These are phyloP conservation scores for Candida sp. DNA, from an alignment of 1,139 yeast genomes.

Conservation along the genomic window DNA sequence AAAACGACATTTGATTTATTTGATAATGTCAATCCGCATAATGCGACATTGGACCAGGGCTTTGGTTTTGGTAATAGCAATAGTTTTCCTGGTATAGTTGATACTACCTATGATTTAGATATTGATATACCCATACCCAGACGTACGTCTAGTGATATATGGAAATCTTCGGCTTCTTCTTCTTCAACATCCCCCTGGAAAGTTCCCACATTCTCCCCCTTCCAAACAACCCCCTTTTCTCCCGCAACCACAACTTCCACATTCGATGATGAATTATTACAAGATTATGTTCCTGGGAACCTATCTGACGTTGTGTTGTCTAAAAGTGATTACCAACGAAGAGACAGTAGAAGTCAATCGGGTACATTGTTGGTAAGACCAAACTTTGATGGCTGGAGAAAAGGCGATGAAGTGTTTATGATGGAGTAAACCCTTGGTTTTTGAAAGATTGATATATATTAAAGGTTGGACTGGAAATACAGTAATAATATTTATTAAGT, in stretches of 20 bases:
- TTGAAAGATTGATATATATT: background rate
- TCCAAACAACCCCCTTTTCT: constrained; percentile 1
- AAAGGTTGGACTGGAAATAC: too few relatives aligned
- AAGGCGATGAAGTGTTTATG: constrained; percentile 26
- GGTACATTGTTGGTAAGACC: constrained; percentile 43
- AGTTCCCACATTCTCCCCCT: constrained; percentile 2
- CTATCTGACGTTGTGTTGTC: constrained; percentile 67
- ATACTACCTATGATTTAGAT: background rate
- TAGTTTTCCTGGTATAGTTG: background rate
- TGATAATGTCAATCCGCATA: too few relatives aligned
- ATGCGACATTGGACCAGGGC: too few relatives aligned
- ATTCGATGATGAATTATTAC: constrained; percentile 41
- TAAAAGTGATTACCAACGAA: constrained; percentile 68
- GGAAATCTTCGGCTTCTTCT: constrained; percentile 3
- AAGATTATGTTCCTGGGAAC: constrained; percentile 77
- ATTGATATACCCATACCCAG: constrained; percentile 4
- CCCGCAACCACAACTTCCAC: constrained; percentile 2
- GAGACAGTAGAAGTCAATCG: constrained; percentile 58
- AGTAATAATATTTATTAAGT: too few relatives aligned
- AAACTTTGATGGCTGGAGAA: constrained; percentile 11
- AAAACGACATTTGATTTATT: too few relatives aligned
- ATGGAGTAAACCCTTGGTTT: constrained; percentile 24
- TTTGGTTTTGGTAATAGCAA: background rate
- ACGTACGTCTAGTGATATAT: background rate
- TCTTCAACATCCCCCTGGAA: constrained; percentile 11